These are phyloP conservation scores for Candida tetrigidarum DNA, from an alignment of 1,139 yeast species.

Conservation along the genomic window DNA sequence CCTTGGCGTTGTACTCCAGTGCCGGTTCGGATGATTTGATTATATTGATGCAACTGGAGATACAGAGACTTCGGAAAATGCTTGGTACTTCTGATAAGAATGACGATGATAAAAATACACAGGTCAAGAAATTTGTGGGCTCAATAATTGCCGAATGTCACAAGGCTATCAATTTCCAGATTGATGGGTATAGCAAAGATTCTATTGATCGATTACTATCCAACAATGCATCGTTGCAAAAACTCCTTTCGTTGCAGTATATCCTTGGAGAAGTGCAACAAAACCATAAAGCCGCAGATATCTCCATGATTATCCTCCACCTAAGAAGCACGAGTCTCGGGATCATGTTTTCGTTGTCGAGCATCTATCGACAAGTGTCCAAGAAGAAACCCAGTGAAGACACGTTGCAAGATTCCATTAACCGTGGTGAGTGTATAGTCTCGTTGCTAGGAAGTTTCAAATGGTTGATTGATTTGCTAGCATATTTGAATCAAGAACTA, in stretches of 20 bases:
- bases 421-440: constrained; percentile 60
- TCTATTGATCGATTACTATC: constrained; percentile 73
- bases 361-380: constrained; percentile 60
- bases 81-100: constrained; percentile 45
- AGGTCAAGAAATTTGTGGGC: constrained; percentile 41
- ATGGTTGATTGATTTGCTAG: constrained; percentile 77
- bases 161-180: constrained; percentile 67
- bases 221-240: constrained; percentile 66
- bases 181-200: constrained; percentile 64
- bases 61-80: constrained; percentile 31
- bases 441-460: constrained; percentile 73
- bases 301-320: constrained; percentile 73
- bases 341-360: constrained; percentile 70
- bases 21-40: constrained; percentile 70
- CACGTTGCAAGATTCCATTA: constrained; percentile 54
- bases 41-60: constrained; percentile 53
- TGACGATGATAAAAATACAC: constrained; percentile 22
- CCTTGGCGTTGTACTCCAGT: constrained; percentile 68
- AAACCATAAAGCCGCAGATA: constrained; percentile 49
- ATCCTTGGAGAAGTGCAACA: constrained; percentile 60
- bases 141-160: constrained; percentile 66
- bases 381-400: constrained; percentile 55
- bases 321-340: constrained; percentile 75
- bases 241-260: constrained; percentile 65
- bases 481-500: constrained; percentile 70